Conservation (phyloP, 2,329 filamentous ascomycete species). For the Lachnellula willkommii region DNA sequence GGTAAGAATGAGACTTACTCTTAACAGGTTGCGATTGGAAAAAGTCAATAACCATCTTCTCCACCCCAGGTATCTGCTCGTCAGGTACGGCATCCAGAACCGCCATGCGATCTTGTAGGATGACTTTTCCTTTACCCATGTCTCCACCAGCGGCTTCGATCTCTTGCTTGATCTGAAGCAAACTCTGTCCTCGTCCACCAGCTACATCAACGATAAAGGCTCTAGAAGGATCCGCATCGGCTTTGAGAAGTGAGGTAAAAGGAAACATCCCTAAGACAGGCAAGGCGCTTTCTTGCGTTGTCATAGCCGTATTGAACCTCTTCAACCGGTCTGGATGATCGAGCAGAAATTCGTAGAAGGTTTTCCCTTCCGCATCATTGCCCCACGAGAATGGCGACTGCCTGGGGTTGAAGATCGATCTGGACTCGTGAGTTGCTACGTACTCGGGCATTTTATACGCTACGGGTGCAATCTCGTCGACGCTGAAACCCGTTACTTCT, state of each 20-base stretch:
- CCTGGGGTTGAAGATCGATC: conserved; percentile 12
- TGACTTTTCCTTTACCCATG: not conserved
- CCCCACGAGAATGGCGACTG: conserved; percentile 21
- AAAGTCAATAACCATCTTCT: conserved; percentile 10
- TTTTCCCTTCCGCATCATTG: conserved; percentile 20
- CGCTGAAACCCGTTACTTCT: not conserved
- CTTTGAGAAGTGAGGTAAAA: not conserved
- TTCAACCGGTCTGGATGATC: conserved; percentile 22
- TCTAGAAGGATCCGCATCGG: conserved; percentile 1
- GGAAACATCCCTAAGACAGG: conserved; percentile 7
- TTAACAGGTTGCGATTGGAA: conserved; percentile 7
- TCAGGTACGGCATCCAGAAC: conserved; percentile 7
- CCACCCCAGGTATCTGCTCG: conserved; percentile 1
- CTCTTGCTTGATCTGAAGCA: conserved; percentile 18
- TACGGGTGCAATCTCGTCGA: conserved; percentile 23
- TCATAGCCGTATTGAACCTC: conserved; percentile 21
- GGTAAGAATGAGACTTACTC: conserved; percentile 9
- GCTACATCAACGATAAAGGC: conserved; percentile 19
- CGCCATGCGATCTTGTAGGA: conserved; percentile 6
- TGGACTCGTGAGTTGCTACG: conserved; percentile 17
- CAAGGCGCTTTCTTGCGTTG: conserved; percentile 4
- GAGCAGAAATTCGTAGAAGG: conserved; percentile 25
- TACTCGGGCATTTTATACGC: conserved; percentile 24
- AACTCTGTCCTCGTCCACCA: conserved; percentile 20
- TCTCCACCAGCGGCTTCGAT: not conserved